Conservation (phyloP, 164 flowering plant genomes). For the Brasenia schreberi region DNA sequence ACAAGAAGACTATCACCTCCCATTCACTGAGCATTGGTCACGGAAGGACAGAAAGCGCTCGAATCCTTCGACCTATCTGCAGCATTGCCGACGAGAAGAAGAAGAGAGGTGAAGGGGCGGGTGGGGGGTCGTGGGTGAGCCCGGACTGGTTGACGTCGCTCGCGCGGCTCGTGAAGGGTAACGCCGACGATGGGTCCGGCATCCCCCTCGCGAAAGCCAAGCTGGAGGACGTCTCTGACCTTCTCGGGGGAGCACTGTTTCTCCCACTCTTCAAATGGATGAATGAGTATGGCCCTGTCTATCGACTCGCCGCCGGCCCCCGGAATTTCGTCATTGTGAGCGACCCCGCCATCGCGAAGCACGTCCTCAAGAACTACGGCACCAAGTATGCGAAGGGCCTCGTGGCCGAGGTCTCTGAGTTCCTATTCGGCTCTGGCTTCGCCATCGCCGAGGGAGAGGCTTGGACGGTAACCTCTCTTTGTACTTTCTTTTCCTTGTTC, state of each 20-base stretch:
- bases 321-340: conserved; percentile 77
- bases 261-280: conserved; percentile 84
- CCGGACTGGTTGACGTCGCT: conserved; percentile 87
- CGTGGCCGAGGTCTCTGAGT: conserved; percentile 86
- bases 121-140: conserved; percentile 63
- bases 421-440: conserved; percentile 81
- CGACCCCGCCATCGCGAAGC: conserved; percentile 88
- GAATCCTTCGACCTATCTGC: background rate
- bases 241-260: conserved; percentile 81
- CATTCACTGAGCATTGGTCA: no score
- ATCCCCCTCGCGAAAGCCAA: conserved; percentile 73
- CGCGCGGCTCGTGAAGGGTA: conserved; percentile 21
- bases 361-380: conserved; percentile 72
- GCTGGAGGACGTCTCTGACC: conserved; percentile 87
- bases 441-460: conserved; percentile 91
- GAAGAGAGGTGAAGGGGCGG: background rate
- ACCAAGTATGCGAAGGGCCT: conserved; percentile 67
- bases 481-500: background rate
- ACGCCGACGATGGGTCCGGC: conserved; percentile 38
- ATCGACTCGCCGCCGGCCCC: conserved; percentile 84
- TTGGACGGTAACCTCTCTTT: conserved; percentile 55
- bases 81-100: background rate
- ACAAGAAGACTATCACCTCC: no score
- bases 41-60: no score
- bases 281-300: conserved; percentile 72